Percentiles rank a stretch among this genome's conserved stretches.
Conservation (phyloP, 345 rosid species). For the Salix suchowensis region DNA sequence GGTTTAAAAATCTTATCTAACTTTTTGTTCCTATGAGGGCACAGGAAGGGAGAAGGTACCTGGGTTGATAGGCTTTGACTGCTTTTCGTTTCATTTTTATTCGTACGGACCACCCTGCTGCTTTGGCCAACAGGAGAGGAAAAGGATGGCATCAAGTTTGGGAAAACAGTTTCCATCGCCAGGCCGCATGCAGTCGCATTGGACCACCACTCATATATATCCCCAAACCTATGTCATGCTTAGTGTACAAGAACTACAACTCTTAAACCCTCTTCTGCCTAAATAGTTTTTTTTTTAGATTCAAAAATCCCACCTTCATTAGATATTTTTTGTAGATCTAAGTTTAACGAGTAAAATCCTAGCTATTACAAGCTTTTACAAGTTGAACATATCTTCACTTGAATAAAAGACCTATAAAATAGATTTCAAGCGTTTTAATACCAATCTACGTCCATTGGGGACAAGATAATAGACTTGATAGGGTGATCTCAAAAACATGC, state of each 20-base stretch:
- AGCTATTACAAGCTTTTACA: rapidly evolving
- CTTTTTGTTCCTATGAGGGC: not conserved
- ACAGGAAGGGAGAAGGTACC: no score
- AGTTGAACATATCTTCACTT: no score
- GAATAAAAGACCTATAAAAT: no score
- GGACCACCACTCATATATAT: not conserved
- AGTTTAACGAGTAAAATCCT: no score
- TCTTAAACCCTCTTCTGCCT: no score
- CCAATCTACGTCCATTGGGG: no score
- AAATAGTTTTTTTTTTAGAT: no score
- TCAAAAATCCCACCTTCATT: no score
- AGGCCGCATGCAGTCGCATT: constrained; percentile 11
- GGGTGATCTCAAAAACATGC: no score
- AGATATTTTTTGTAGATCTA: no score
- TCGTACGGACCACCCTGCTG: constrained; percentile 3
- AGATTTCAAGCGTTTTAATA: no score
- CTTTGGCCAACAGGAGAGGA: not conserved
- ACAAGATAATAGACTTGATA: no score
- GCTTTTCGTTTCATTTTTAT: not conserved
- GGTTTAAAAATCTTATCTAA: not conserved
- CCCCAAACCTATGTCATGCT: not conserved
- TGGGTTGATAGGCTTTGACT: constrained; percentile 5
- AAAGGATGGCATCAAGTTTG: not conserved
- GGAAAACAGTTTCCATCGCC: not conserved
- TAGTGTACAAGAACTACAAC: not conserved